phyloP scores from a whole-genome alignment of 2,329 filamentous ascomycete genomes.

The Emericellopsis cladophorae region DNA sequence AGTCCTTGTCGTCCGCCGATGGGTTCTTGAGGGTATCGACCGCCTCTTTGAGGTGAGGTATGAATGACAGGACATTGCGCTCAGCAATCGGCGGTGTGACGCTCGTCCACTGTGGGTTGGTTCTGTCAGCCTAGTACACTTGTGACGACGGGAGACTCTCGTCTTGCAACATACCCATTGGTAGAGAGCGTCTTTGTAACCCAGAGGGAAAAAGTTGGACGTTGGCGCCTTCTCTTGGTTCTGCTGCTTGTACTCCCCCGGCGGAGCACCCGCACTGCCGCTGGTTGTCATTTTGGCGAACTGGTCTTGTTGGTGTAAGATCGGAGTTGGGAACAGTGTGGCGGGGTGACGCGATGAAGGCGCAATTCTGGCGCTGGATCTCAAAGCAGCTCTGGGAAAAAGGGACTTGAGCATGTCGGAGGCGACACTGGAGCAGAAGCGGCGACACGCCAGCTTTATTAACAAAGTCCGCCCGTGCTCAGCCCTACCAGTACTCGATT shows the following conservation, averaged over 20 bases:
- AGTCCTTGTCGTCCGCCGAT: constrained; percentile 34
- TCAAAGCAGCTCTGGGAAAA: constrained; percentile 23
- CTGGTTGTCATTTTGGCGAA: constrained; percentile 18
- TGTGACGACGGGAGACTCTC: neutral
- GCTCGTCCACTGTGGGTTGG: constrained; percentile 59
- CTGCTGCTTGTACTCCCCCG: constrained; percentile 10
- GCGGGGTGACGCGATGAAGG: constrained; percentile 7
- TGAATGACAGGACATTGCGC: constrained; percentile 72
- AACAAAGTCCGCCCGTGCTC: neutral
- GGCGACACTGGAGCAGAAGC: neutral
- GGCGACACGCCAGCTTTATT: neutral
- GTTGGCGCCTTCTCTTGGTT: constrained; percentile 13
- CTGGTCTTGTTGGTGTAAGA: neutral
- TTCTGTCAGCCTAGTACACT: neutral
- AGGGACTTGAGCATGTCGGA: constrained; percentile 33
- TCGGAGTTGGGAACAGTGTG: neutral
- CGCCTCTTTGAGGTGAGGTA: constrained; percentile 72
- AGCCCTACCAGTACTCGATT: neutral
- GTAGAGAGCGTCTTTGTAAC: constrained; percentile 80
- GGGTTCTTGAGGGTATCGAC: constrained; percentile 47
- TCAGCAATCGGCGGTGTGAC: constrained; percentile 76
- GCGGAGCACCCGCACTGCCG: constrained; percentile 8
- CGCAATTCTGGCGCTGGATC: constrained; percentile 23
- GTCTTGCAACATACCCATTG: constrained; percentile 61
- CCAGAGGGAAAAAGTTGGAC: constrained; percentile 60